phyloP scores from a whole-genome alignment of 2,329 filamentous ascomycete genomes.

The Apiospora koreana region DNA sequence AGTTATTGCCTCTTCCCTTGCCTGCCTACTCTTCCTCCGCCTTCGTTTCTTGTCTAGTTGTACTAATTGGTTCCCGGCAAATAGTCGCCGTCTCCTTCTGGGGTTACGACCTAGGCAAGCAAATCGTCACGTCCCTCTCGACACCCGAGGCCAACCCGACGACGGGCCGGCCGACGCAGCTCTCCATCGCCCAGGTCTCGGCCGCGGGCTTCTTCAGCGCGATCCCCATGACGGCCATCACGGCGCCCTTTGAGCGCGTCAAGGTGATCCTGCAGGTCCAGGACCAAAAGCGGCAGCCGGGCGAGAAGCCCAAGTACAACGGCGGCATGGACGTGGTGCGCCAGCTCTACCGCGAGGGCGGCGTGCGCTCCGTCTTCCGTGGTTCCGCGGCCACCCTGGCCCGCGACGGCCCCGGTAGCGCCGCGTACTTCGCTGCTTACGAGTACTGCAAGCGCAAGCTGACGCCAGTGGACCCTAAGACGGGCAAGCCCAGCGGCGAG shows the following conservation, averaged over 20 bases:
- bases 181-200: constrained; percentile 84
- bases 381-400: constrained; percentile 89
- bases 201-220: constrained; percentile 96
- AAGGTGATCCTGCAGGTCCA: constrained; percentile 99
- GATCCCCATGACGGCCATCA: constrained; percentile 96
- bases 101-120: constrained; percentile 96
- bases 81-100: constrained; percentile 71
- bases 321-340: constrained; percentile 88
- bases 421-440: constrained; percentile 96
- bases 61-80: background rate
- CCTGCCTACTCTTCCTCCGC: background rate
- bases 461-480: constrained; percentile 76
- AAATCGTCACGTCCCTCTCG: constrained; percentile 72
- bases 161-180: constrained; percentile 60
- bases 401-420: constrained; percentile 87
- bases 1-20: constrained; percentile 39
- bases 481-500: constrained; percentile 72
- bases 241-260: constrained; percentile 97
- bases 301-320: constrained; percentile 89
- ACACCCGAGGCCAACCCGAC: constrained; percentile 63
- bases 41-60: background rate
- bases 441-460: constrained; percentile 89
- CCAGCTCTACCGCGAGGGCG: constrained; percentile 90
- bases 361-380: constrained; percentile 88
- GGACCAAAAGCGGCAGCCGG: constrained; percentile 80